Percentiles rank a stretch among this genome's conserved stretches.
Evolutionary conservation across 352 stramenopile genomes (phyloP).

Genomic region (Phytophthora constricta): DNA sequence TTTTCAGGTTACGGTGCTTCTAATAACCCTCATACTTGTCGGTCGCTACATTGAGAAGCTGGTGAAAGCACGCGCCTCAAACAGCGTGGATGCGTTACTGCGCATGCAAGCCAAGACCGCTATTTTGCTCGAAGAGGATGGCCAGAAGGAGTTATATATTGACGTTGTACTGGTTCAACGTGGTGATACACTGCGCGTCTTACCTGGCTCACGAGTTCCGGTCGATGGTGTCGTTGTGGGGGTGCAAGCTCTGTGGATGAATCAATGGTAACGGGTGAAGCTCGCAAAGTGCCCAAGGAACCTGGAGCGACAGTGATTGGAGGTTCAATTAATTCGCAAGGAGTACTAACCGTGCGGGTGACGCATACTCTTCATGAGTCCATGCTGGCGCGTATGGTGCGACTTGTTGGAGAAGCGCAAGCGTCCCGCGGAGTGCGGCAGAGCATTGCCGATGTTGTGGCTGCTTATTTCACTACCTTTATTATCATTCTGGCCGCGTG

Average conservation of each 20-base stretch:
- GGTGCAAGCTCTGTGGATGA: constrained; percentile 76
- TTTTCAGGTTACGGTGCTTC: constrained; percentile 78
- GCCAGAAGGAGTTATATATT: constrained; percentile 70
- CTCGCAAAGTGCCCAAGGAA: constrained; percentile 71
- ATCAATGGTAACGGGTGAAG: constrained; percentile 81
- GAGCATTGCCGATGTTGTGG: constrained; percentile 67
- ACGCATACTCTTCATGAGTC: constrained; percentile 80
- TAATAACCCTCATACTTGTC: constrained; percentile 78
- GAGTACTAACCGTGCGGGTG: constrained; percentile 71
- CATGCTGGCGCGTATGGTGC: constrained; percentile 78
- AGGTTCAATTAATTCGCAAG: constrained; percentile 74
- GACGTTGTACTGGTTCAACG: constrained; percentile 79
- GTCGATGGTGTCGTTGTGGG: constrained; percentile 76
- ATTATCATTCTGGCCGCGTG: constrained; percentile 65
- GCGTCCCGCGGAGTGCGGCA: constrained; percentile 67
- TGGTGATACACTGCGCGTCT: constrained; percentile 71
- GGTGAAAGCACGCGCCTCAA: constrained; percentile 72
- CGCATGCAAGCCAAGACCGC: constrained; percentile 86
- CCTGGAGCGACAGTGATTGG: constrained; percentile 66
- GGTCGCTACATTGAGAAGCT: constrained; percentile 79
- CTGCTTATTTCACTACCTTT: constrained; percentile 78
- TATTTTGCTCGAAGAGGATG: constrained; percentile 78
- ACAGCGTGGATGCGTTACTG: constrained; percentile 70
- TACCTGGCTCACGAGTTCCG: constrained; percentile 73
- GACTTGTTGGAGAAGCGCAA: constrained; percentile 77